Base-by-base conservation (phyloP, 2,329 filamentous ascomycete genomes). In the Scortechinia acanthostroma region DNA sequence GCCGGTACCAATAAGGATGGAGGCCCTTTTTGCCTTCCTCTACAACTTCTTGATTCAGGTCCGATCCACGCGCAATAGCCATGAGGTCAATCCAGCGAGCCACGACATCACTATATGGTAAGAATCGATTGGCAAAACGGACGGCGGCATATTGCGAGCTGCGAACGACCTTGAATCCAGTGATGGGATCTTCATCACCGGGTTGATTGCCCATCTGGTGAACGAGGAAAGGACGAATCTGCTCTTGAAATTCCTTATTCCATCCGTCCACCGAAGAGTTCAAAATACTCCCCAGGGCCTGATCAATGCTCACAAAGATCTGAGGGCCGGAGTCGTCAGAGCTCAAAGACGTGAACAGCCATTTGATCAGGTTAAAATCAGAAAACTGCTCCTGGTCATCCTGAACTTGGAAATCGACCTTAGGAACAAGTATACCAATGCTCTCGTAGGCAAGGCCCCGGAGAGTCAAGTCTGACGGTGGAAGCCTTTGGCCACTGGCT, bases 1-100 rank as follows among this genome's bases (percentile, higher is more conserved):
- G 35, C 6, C 35, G 35, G 48, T 71, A 68, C 0, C 68, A 74
- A 73, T 73, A 76, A 13, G 78, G 77, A 54, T 95, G 89, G 3
- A 96, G 72, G 1, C 93, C 93, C 60, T 89, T 91, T 49, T 80
- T 83, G 2, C 90, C 93, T 65, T 97, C 91, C 58, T 98, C 93
- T 1, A 88, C 65, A 2, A 97, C 82, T 57, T 97, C 91, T 48
- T 83, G 85, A 42, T 86, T 78, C 58, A 91, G 86, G 43, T 80
- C 76, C 2, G 68, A 62, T 2, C 74, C 73, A 13, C 82, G 82
- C 15, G 78, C 80, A 5, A 93, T 69, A 4, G 91, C 91, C 43
- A 96, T 72, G 15, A 97, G 77, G 59, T 96, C 81, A 42, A 96
- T 86, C 88, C 89, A 96, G 43, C 93, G 79, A 21, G 81, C 93